Evolutionary conservation across 768 basidiomycete genomes (phyloP), one percentile per base, ranked within the genome.

Genomic region (Ramaria sp.): DNA sequence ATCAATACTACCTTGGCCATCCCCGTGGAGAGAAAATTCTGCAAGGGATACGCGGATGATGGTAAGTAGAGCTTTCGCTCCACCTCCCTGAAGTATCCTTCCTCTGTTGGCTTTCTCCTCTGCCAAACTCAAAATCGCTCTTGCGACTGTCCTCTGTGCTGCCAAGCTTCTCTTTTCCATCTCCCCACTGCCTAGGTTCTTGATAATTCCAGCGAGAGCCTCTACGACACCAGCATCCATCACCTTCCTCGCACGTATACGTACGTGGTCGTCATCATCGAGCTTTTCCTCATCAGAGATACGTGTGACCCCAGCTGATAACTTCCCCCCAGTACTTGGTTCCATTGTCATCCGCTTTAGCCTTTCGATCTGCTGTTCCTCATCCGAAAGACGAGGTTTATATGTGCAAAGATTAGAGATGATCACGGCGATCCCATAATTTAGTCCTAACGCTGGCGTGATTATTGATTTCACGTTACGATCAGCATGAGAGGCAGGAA

Each of bases 331-430:
- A 15, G 61, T 55, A 25, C 55, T 58, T 18, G 62, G 45, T 47
- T 77, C 73, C 25, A 65, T 71, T 2, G 92, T 79, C 84, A 97
- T 88, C 48, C 73, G 74, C 59, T 79, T 79, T 37, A 97, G 72
- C 64, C 83, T 88, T 52, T 83, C 81, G 4, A 95, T 76, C 63
- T 96, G 91, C 28, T 75, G 73, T 63, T 95, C 83, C 65, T 96
- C 92, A 50, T 87, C 81, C 7, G 77, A 84, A 20, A 92, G 70
- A 12, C 73, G 78, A 7, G 85, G 83, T 49, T 77, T 81, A 63
- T 85, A 85, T 10, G 75, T 69, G 44, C 82, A 82, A 36, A 96
- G 65, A 63, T 96, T 93, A 58, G 76, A 69, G 47, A 90, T 75
- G 58, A 94, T 82, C 50, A 81, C 73, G 27, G 87, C 76, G 41